Evolutionary conservation across 2,329 filamentous ascomycete genomes (phyloP).

Genomic region (Penicillium glabrum): DNA sequence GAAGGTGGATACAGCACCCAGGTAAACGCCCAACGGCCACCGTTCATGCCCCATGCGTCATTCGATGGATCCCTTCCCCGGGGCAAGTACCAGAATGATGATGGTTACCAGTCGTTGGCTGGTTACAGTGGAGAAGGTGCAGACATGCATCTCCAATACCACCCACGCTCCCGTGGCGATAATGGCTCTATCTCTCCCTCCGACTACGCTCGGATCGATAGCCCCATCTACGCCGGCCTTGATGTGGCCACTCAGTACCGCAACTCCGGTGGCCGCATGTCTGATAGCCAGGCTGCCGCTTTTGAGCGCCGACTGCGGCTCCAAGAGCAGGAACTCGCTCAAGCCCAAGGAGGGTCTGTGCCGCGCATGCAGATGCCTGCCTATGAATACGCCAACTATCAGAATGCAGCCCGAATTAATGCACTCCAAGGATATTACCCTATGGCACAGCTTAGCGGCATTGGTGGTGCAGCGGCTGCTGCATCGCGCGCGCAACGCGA

Average conservation of each 20-base stretch:
- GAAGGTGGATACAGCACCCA: slow-evolving; percentile 37
- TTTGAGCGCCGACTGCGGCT: slow-evolving; percentile 52
- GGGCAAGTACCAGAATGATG: slow-evolving; percentile 40
- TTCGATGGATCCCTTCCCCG: slow-evolving; percentile 49
- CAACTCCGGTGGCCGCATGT: slow-evolving; percentile 43
- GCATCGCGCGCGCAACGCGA: slow-evolving; percentile 51
- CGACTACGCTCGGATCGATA: slow-evolving; percentile 48
- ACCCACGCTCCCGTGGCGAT: slow-evolving; percentile 44
- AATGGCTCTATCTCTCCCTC: slow-evolving; percentile 48
- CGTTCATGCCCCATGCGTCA: slow-evolving; percentile 35
- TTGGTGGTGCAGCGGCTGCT: slow-evolving; percentile 35
- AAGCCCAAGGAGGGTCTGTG: slow-evolving; percentile 26
- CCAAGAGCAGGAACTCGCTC: slow-evolving; percentile 42
- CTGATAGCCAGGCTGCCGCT: slow-evolving; percentile 45
- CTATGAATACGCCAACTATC: slow-evolving; percentile 37
- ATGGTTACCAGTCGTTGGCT: slow-evolving; percentile 32
- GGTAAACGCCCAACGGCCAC: slow-evolving; percentile 25
- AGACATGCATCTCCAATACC: slow-evolving; percentile 36
- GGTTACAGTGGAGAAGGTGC: slow-evolving; percentile 29
- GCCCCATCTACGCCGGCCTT: slow-evolving; percentile 47
- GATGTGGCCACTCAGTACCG: slow-evolving; percentile 48
- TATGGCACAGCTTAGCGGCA: slow-evolving; percentile 29
- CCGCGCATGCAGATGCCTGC: slow-evolving; percentile 32
- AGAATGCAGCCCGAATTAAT: slow-evolving; percentile 29
- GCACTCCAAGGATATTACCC: slow-evolving; percentile 40